Base-by-base conservation (phyloP, 352 stramenopile species). In the Globisporangium iwayamae region DNA sequence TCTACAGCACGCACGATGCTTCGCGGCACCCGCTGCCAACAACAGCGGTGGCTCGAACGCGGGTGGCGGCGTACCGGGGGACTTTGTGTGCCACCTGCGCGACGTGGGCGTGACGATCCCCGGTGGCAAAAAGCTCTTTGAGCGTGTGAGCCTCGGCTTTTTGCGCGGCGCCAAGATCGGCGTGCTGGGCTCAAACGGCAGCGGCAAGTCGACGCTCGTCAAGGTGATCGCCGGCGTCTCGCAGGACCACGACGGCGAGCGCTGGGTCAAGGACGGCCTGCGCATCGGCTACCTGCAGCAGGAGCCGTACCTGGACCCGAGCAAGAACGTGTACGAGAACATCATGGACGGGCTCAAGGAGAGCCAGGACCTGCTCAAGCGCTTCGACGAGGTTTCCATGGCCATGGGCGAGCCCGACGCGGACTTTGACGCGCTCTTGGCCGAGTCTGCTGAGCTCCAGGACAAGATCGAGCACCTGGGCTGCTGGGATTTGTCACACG, bases 181-280 rank as follows among this genome's bases (percentile, higher is more conserved):
- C 14, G 80, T 99, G 11, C 79, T 99, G 0, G 96, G 96, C 14
- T 69, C 96, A 4, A 99, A 99, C 72, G 97, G 97, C 56, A 97
- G 72, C 43, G 94, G 94, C 61, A 99, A 98, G 70, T 98, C 92
- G 36, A 99, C 96, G 41, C 78, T 99, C 14, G 79, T 99, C 11
- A 99, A 99, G 78, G 84, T 99, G 18, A 91, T 99, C 67, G 90
- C 89, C 3, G 94, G 96, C 22, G 95, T 98, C 14, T 75, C 70
- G 61, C 80, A 71, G 11, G 87, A 96, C 67, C 93, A 89, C 63
- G 88, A 97, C 64, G 90, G 90, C 28, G 86, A 96, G 69, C 76
- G 90, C 11, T 97, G 89, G 90, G 77, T 91, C 41, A 93, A 96
- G 62, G 79, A 88, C 41, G 89, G 84, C 11, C 60, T 97, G 4